Conservation (phyloP, 2,329 filamentous ascomycete species). For the Venturia asperata region DNA sequence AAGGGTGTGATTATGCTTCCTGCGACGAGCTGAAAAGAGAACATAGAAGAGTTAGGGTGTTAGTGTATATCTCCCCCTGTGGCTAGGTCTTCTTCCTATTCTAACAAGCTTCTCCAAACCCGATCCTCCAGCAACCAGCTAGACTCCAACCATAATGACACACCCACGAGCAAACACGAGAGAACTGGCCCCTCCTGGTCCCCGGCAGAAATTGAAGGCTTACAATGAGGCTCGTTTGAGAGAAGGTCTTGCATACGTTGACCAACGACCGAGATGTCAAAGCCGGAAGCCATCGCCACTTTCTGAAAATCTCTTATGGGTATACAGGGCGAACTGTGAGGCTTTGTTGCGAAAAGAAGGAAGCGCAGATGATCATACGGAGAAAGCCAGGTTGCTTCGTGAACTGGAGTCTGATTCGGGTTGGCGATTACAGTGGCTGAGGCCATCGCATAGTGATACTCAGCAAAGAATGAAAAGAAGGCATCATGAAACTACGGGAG, state of each 20-base stretch:
- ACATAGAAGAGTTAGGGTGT: not conserved
- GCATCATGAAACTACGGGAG: not conserved
- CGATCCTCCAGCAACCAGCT: no score
- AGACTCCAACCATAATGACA: no score
- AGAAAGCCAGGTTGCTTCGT: not conserved
- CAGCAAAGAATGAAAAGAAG: not conserved
- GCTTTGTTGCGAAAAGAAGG: not conserved
- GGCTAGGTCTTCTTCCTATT: no score
- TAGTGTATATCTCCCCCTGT: not conserved
- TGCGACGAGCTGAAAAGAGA: not conserved
- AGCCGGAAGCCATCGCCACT: not conserved
- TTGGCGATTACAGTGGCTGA: not conserved
- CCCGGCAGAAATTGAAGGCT: not conserved
- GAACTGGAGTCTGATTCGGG: not conserved
- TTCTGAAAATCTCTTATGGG: not conserved
- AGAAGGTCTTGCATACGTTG: not conserved
- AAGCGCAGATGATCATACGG: not conserved
- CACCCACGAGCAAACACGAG: not conserved
- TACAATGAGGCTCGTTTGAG: not conserved
- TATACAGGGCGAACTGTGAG: not conserved
- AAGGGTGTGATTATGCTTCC: conserved; percentile 8
- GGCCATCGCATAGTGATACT: not conserved
- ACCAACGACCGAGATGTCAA: not conserved
- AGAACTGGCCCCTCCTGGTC: not conserved
- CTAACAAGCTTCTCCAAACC: no score